phyloP scores from a whole-genome alignment of 345 rosid species.

The Rhizophora mangle region DNA sequence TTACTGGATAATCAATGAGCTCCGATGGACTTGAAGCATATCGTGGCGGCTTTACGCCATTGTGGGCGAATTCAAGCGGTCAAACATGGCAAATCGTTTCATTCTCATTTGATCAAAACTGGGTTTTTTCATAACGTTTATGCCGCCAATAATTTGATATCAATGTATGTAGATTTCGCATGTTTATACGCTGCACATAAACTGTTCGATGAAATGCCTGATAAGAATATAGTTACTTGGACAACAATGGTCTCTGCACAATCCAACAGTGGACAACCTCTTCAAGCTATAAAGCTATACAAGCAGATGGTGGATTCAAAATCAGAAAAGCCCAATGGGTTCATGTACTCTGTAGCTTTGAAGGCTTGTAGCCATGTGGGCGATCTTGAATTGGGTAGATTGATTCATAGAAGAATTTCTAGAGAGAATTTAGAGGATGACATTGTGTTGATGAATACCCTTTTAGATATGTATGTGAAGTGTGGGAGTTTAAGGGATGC shows the following conservation, averaged over 20 bases:
- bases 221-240: constrained; percentile 61
- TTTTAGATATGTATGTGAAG: constrained; percentile 72
- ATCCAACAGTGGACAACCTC: constrained; percentile 39
- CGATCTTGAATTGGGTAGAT: constrained; percentile 49
- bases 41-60: constrained; percentile 49
- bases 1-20: neutral
- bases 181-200: constrained; percentile 38
- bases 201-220: constrained; percentile 62
- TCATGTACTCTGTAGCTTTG: constrained; percentile 58
- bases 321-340: constrained; percentile 47
- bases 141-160: constrained; percentile 50
- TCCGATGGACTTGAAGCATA: constrained; percentile 41
- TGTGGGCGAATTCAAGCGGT: constrained; percentile 46
- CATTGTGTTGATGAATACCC: constrained; percentile 60
- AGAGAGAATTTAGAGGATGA: constrained; percentile 41
- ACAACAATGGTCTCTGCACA: constrained; percentile 55
- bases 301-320: constrained; percentile 38
- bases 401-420: constrained; percentile 41
- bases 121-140: constrained; percentile 38
- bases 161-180: constrained; percentile 35
- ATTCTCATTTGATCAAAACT: constrained; percentile 37
- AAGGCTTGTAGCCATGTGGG: constrained; percentile 64
- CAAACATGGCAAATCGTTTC: constrained; percentile 47
- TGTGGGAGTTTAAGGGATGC: constrained; percentile 59
- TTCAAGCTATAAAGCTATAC: constrained; percentile 40